A percentile compares a stretch with the other conserved stretches of the same genome.
Conservation (phyloP, 2,329 filamentous ascomycete genomes). For the Alternaria tenuissima region DNA sequence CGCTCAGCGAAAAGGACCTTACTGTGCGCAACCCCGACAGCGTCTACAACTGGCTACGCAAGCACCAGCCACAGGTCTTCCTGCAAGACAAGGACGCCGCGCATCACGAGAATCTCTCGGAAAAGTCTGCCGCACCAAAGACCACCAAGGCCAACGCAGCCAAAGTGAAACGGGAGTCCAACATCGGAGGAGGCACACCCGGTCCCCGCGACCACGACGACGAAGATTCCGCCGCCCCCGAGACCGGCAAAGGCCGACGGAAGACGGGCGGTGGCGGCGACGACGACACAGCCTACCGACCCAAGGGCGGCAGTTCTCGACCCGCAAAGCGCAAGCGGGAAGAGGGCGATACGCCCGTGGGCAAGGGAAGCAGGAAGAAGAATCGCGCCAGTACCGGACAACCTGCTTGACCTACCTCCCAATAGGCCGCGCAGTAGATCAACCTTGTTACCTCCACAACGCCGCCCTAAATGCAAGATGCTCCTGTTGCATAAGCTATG, state of each 20-base stretch:
- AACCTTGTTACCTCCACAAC: neutral
- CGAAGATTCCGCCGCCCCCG: slow-evolving; percentile 51
- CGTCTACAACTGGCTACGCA: slow-evolving; percentile 93
- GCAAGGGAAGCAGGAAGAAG: slow-evolving; percentile 46
- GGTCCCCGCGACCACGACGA: slow-evolving; percentile 52
- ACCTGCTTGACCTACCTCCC: slow-evolving; percentile 10
- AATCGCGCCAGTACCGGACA: slow-evolving; percentile 37
- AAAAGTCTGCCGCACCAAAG: slow-evolving; percentile 41
- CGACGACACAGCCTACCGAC: slow-evolving; percentile 57
- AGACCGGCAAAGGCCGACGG: slow-evolving; percentile 33
- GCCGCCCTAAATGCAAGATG: neutral
- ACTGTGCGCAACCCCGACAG: slow-evolving; percentile 83
- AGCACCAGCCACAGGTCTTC: slow-evolving; percentile 84
- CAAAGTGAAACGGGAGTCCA: slow-evolving; percentile 43
- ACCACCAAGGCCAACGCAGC: slow-evolving; percentile 36
- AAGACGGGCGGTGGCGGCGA: slow-evolving; percentile 46
- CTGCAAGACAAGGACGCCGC: slow-evolving; percentile 71
- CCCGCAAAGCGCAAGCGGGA: slow-evolving; percentile 55
- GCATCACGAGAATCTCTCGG: slow-evolving; percentile 50
- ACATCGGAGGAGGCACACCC: slow-evolving; percentile 43
- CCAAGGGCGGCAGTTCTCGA: slow-evolving; percentile 58
- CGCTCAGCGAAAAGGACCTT: slow-evolving; percentile 58
- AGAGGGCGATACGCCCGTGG: slow-evolving; percentile 40
- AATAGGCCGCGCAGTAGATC: neutral
- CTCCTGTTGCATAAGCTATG: too few relatives aligned